Base-by-base conservation (phyloP, 768 basidiomycete species). In the Podaxis sp. region DNA sequence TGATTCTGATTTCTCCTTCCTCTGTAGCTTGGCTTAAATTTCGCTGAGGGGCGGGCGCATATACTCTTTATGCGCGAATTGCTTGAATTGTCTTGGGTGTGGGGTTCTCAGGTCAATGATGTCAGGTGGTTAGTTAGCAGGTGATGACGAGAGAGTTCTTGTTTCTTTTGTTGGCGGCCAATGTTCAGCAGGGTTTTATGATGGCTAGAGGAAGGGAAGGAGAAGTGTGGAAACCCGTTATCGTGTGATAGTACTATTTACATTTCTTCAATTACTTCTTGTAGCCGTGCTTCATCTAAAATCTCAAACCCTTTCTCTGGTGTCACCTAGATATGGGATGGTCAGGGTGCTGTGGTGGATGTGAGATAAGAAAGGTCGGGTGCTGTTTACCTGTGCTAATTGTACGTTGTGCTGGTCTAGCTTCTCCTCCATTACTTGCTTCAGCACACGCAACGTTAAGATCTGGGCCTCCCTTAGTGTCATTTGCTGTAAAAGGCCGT, bases 401-500 rank as follows among this genome's bases (percentile, higher is more conserved):
- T 98, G 96, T 25, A 98, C 96, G 68, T 99, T 98, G 79, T 98
- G 96, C 68, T 97, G 93, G 76, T 98, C 96, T 47, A 99, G 85
- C 74, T 97, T 98, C 79, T 98, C 97, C 75, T 98, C 97, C 97
- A 98, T 99, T 49, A 98, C 97, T 78, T 98, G 95, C 79, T 99
- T 98, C 65, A 98, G 79, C 51, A 98, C 93, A 65, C 86, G 88
- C 57, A 98, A 78, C 2, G 93, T 90, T 65, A 98, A 78, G 41
- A 85, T 79, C 67, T 98, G 93, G 0, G 95, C 97, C 75, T 97
- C 94, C 66, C 81, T 76, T 24, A 98, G 79, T 7, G 90, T 88
- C 88, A 98, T 96, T 85, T 88, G 88, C 96, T 98, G 69, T 50
- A 43, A 67, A 53, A 53, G 13, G 52, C 22, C 22, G 15, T 57